Evolutionary conservation across 2,329 filamentous ascomycete genomes (phyloP), one percentile per base, ranked within the genome.

Genomic region (Talaromyces sp.): DNA sequence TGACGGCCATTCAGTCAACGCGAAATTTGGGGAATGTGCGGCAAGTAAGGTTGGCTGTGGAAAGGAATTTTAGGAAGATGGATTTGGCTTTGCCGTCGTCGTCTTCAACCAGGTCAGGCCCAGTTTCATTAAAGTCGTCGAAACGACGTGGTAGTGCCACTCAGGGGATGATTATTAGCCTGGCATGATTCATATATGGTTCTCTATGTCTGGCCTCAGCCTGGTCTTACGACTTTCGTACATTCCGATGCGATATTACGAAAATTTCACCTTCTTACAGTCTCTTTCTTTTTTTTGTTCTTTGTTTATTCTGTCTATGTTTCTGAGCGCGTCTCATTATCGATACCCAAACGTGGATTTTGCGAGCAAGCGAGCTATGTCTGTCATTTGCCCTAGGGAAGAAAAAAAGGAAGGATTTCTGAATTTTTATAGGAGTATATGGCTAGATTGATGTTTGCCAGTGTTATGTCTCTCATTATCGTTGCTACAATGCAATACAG

Each of bases 1-100:
- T 71, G 2, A 33, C 57, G 5, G 59, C 56, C 0, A 66, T 68
- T 28, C 62, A 69, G 25, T 60, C 62, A 22, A 61, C 60, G 1
- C 61, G 68, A 9, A 70, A 70, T 53, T 53, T 70, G 28, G 69
- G 69, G 1, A 67, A 65, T 60, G 65, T 70, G n/a, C 60, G 66
- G 15, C 59, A 61, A 2, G 63, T 65, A 1, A 60, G 61, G 5
- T 58, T 62, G 46, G 61, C 64, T 21, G 66, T 69, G 21, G 64
- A 68, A 43, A 56, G 46, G 40, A 59, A 64, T 17, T 67, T 67
- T 59, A 62, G 61, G 3, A 62, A 59, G 5, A 37, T n/a, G 22
- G 51, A 59, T 45, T 33, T 59, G 4, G 57, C 43, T 28, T 19
- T 59, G 25, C n/a, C n/a, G n/a, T 22, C 41, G 6, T 31, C 25